These are phyloP conservation scores for Ceratocystis destructans DNA, from an alignment of 2,329 filamentous ascomycete species.

Conservation along the genomic window DNA sequence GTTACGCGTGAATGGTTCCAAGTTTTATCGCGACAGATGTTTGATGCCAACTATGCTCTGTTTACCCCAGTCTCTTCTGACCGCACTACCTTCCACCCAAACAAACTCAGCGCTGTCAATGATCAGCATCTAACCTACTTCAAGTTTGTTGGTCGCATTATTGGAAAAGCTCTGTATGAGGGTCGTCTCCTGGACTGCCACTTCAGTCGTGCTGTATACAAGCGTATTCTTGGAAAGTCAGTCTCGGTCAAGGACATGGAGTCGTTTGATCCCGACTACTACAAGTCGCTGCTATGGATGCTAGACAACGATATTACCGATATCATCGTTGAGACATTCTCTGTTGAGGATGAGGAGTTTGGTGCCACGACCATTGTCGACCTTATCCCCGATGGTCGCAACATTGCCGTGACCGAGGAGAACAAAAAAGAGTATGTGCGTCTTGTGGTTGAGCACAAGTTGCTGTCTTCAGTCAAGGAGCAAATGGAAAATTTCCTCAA, in stretches of 20 bases:
- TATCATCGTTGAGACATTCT: conserved; percentile 92
- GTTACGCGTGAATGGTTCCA: conserved; percentile 99
- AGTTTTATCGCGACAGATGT: conserved; percentile 93
- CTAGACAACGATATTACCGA: conserved; percentile 97
- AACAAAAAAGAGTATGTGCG: conserved; percentile 98
- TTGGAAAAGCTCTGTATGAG: conserved; percentile 95
- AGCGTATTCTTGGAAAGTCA: conserved; percentile 84
- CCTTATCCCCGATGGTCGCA: conserved; percentile 71
- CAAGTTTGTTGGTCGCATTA: conserved; percentile 97
- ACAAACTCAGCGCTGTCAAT: conserved; percentile 85
- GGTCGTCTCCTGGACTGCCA: conserved; percentile 92
- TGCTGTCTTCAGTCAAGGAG: conserved; percentile 81
- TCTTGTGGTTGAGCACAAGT: conserved; percentile 82
- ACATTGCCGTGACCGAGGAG: conserved; percentile 88
- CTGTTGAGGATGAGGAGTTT: conserved; percentile 85
- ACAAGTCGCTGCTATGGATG: conserved; percentile 98
- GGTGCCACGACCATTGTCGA: conserved; percentile 80
- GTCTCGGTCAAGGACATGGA: conserved; percentile 99
- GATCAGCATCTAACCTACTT: conserved; percentile 95
- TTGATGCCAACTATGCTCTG: conserved; percentile 91
- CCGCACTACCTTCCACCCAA: conserved; percentile 96
- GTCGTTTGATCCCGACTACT: conserved; percentile 94
- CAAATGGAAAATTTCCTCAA: conserved; percentile 88
- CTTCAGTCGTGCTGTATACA: conserved; percentile 97
- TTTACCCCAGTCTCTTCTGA: conserved; percentile 96